Percentiles rank a stretch among this genome's conserved stretches.
Conservation (phyloP, 2,329 filamentous ascomycete genomes). For the Aspergillus pseudoviridinutans region DNA sequence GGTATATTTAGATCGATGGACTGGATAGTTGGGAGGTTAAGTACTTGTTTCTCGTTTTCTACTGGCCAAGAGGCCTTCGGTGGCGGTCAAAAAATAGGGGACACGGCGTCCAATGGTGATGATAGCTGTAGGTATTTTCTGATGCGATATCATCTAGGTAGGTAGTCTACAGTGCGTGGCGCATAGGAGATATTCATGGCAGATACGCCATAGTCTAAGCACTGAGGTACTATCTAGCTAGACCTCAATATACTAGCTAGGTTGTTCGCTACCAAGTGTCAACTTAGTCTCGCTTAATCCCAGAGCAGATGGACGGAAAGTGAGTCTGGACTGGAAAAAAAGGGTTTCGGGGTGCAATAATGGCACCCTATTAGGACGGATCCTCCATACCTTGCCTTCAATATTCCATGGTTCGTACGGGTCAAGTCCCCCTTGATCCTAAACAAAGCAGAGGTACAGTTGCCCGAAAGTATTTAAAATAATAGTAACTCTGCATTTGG, state of each 20-base stretch:
- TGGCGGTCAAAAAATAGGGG: neutral
- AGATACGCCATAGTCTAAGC: neutral
- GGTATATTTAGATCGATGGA: no score
- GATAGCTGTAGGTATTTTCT: neutral
- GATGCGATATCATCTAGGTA: neutral
- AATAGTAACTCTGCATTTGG: no score
- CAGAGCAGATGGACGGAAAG: no score
- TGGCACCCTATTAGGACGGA: neutral
- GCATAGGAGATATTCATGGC: neutral
- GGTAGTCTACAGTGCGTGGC: neutral
- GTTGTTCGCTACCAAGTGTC: no score
- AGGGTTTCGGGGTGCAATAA: neutral
- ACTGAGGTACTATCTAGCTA: neutral
- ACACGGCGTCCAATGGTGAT: neutral
- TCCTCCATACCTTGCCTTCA: neutral
- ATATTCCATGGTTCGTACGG: neutral
- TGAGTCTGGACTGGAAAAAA: neutral
- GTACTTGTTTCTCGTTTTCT: neutral
- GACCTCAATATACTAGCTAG: neutral
- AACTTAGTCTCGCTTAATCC: no score
- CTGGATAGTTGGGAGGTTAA: neutral
- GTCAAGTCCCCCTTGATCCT: neutral
- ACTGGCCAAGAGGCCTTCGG: neutral
- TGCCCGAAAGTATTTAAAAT: no score
- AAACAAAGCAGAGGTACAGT: neutral